A percentile compares a stretch with the other conserved stretches of the same genome.
phyloP scores from a whole-genome alignment of 495 filamentous ascomycete genomes.

The Penicillium verhagenii region DNA sequence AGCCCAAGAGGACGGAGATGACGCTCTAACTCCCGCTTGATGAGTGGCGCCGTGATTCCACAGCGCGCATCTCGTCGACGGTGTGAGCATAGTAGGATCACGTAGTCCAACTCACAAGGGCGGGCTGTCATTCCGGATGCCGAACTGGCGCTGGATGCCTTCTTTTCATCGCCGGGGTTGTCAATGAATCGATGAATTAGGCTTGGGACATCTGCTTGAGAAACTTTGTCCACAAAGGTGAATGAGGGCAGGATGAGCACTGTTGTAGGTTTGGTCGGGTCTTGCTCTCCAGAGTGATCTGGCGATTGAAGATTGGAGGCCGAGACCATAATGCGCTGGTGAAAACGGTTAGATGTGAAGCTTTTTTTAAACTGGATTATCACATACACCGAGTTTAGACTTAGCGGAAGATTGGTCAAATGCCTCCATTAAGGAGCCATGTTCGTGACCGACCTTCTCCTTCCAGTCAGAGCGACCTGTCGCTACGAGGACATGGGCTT shows the following conservation, averaged over 20 bases:
- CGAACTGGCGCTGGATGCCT: slow-evolving; percentile 45
- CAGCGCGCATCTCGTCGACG: slow-evolving; percentile 89
- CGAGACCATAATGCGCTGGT: slow-evolving; percentile 80
- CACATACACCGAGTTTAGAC: slow-evolving; percentile 70
- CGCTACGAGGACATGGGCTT: slow-evolving; percentile 83
- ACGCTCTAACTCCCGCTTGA: slow-evolving; percentile 81
- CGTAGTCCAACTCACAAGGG: slow-evolving; percentile 72
- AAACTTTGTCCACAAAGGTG: slow-evolving; percentile 77
- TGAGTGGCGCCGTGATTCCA: slow-evolving; percentile 84
- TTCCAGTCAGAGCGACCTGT: slow-evolving; percentile 94
- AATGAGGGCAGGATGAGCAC: slow-evolving; percentile 87
- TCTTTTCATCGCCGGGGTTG: slow-evolving; percentile 58
- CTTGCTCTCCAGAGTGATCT: slow-evolving; percentile 43
- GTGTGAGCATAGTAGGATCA: slow-evolving; percentile 95
- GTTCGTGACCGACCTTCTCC: slow-evolving; percentile 77
- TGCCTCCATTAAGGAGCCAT: slow-evolving; percentile 90
- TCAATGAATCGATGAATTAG: slow-evolving; percentile 70
- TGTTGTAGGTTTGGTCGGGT: slow-evolving; percentile 55
- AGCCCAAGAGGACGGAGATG: slow-evolving; percentile 82
- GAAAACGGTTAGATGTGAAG: slow-evolving; percentile 3
- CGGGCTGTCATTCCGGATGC: slow-evolving; percentile 44
- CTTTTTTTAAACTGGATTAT: background rate
- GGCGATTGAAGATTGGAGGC: slow-evolving; percentile 81
- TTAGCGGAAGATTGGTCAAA: slow-evolving; percentile 57
- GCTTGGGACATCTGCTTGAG: slow-evolving; percentile 61